Base-by-base conservation (phyloP, 176 grass and related monocot genomes). In the Otatea glauca region DNA sequence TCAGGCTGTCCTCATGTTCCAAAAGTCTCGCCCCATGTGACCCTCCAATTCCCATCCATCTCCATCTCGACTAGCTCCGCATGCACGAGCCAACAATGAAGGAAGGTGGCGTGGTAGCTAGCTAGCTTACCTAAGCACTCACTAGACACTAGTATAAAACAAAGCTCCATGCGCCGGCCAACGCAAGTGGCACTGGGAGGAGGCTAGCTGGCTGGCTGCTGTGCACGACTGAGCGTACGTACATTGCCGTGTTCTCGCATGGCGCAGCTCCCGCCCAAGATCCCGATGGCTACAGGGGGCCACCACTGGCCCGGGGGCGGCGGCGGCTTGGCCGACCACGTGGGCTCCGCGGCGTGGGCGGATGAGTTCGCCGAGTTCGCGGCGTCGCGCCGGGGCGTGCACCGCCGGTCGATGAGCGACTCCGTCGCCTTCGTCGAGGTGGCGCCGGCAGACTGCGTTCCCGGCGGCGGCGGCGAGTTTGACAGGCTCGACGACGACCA, bases 341-440 rank as follows among this genome's bases (percentile, higher is more conserved):
- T 49, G 41, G 53, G 21, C 34, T 15, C 56, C 20, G 42, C 23
- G 44, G 72, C 83, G n/a, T 84, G 82, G 83, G 91, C 75, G 15
- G 92, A 92, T 6, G 97, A 96, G 34, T 99, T 96, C 92, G 83
- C 89, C 39, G 97, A 96, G 81, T 99, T 96, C 88, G 91, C 97
- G 13, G 81, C 92, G 32, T 73, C 92, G 62, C 84, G 87, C 20
- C 88, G 97, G 50, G 89, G 90, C 47, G 86, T 79, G 43, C 97
- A 96, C 88, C 93, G 97, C 5, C 43, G 93, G 21, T 96, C 97
- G 11, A 84, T 86, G 3, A 96, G 97, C 55, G 97, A 99, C 86
- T 99, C 97, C 15, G 86, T 96, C 29, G 91, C 97, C 9, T 99
- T 99, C 90, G 89, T 99, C 27, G 93, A 98, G 80, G 89, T 91